Base-by-base conservation (phyloP, 2,329 filamentous ascomycete genomes). In the Ceratocystis cubensis region DNA sequence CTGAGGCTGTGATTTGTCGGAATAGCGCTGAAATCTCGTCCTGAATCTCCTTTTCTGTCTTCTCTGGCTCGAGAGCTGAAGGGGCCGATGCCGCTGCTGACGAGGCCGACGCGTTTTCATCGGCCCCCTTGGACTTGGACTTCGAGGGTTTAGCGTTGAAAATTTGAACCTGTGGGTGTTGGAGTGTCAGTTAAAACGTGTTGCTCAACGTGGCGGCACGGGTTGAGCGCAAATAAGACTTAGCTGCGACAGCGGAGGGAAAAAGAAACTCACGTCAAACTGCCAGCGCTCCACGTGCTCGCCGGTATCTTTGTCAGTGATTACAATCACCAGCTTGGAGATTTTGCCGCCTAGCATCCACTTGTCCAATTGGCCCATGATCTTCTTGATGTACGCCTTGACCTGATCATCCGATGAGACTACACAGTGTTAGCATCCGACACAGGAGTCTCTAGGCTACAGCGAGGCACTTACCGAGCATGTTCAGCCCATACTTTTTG, bases 331-430 rank as follows among this genome's bases (percentile, higher is more conserved):
- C 13, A 99, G 85, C 77, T 96, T 96, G 64, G 90, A 95, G 74
- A 99, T 96, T 78, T 99, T 97, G 75, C 92, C 91, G 72, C 88
- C 89, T 65, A 91, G 82, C 91, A 97, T 97, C 94, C 94, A 99
- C 75, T 90, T 91, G 79, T 95, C 93, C 67, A 99, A 84, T 77
- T 99, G 94, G 33, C 87, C 87, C 92, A 96, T 99, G 79, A 99
- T 97, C 78, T 95, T 96, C 77, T 96, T 96, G 81, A 99, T 96
- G 78, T 99, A 99, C 41, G 92, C 91, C 77, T 96, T 96, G 74
- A 99, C 94, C 78, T 99, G 93, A 79, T 97, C 94, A 75, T 99
- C 94, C 70, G 91, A 85, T 41, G 93, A 95, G 64, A 97, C 92
- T 86, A 74, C 17, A 56, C 17, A 67, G 20, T 22, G 50, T 67